These are phyloP conservation scores for Ajuga reptans DNA, from an alignment of 305 asterid species.

Conservation along the genomic window DNA sequence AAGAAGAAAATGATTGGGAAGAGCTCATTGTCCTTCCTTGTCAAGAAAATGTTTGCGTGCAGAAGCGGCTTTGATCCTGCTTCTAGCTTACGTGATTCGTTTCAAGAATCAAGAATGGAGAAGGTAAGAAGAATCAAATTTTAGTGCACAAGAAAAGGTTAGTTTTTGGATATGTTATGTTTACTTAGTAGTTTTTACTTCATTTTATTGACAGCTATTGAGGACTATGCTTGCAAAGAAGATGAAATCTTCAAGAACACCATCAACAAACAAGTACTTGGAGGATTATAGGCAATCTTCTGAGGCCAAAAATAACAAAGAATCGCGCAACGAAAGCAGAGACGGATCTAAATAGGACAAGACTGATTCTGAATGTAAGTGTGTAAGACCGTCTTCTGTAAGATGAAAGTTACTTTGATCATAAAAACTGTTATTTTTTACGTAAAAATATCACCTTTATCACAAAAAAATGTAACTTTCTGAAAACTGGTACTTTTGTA, in stretches of 20 bases:
- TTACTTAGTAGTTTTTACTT: neutral
- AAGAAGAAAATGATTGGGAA: slow-evolving; percentile 55
- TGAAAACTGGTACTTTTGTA: too few relatives aligned
- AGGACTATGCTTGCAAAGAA: slow-evolving; percentile 68
- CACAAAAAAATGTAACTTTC: too few relatives aligned
- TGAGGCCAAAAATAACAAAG: slow-evolving; percentile 35
- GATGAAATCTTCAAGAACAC: slow-evolving; percentile 41
- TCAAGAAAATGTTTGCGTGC: slow-evolving; percentile 78
- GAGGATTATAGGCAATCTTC: slow-evolving; percentile 28
- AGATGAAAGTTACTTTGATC: too few relatives aligned
- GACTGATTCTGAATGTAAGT: slow-evolving; percentile 81
- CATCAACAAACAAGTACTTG: slow-evolving; percentile 42
- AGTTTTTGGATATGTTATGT: neutral
- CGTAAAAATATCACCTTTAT: too few relatives aligned
- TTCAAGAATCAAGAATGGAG: slow-evolving; percentile 89
- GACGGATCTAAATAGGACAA: slow-evolving; percentile 70
- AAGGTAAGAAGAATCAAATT: slow-evolving; percentile 39
- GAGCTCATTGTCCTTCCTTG: slow-evolving; percentile 60
- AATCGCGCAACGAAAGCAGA: slow-evolving; percentile 16
- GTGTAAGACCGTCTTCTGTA: too few relatives aligned
- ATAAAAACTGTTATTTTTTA: too few relatives aligned
- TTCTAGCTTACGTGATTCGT: slow-evolving; percentile 58
- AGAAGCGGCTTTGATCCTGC: slow-evolving; percentile 51
- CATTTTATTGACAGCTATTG: slow-evolving; percentile 46
- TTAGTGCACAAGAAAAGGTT: neutral